A percentile compares a stretch with the other conserved stretches of the same genome.
These are phyloP conservation scores for Lactarius indigo DNA, from an alignment of 768 basidiomycete species.

Conservation along the genomic window DNA sequence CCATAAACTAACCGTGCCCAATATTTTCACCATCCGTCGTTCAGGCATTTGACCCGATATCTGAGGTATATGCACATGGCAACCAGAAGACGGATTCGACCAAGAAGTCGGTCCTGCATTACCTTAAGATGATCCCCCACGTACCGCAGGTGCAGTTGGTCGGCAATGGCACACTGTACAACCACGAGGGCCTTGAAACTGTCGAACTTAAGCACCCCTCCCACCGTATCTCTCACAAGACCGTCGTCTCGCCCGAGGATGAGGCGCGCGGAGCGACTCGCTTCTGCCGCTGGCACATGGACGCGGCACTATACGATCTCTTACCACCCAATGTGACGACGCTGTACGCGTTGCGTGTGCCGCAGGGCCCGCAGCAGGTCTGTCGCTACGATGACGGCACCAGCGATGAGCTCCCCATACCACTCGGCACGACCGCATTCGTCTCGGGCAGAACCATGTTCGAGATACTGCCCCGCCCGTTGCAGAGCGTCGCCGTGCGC, in stretches of 20 bases:
- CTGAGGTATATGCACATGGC: constrained; percentile 76
- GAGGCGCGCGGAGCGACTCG: constrained; percentile 68
- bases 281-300: constrained; percentile 90
- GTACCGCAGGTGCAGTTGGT: constrained; percentile 88
- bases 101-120: constrained; percentile 78
- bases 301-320: constrained; percentile 76
- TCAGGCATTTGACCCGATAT: constrained; percentile 72
- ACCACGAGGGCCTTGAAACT: constrained; percentile 72
- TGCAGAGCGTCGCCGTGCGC: constrained; percentile 77
- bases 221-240: constrained; percentile 83
- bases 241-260: constrained; percentile 62
- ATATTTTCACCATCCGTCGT: not conserved
- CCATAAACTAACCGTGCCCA: not conserved
- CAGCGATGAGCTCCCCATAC: constrained; percentile 72
- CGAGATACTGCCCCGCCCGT: constrained; percentile 58
- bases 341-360: constrained; percentile 70
- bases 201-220: constrained; percentile 78
- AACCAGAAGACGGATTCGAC: constrained; percentile 79
- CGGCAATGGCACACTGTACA: constrained; percentile 74
- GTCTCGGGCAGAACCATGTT: constrained; percentile 79
- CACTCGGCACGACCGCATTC: constrained; percentile 82
- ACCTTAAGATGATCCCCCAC: constrained; percentile 83
- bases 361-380: constrained; percentile 58
- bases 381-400: constrained; percentile 82
- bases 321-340: constrained; percentile 79